Percentiles rank a stretch among this genome's conserved stretches.
These are phyloP conservation scores for Colletotrichum sp. DNA, from an alignment of 2,329 filamentous ascomycete genomes.

Conservation along the genomic window DNA sequence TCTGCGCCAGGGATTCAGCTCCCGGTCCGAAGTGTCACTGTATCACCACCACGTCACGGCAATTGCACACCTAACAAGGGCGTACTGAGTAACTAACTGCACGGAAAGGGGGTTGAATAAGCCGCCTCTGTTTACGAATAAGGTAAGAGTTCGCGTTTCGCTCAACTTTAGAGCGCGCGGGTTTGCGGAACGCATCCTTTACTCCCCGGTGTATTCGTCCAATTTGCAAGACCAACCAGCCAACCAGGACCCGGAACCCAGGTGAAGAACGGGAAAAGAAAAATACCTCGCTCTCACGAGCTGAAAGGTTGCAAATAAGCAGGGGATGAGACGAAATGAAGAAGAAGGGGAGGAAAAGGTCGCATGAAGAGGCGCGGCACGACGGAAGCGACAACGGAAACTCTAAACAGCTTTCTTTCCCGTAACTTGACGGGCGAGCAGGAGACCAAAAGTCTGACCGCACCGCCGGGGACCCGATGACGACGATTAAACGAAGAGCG, in stretches of 20 bases:
- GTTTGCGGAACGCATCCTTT: neutral
- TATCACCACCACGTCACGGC: neutral
- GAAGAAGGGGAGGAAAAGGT: neutral
- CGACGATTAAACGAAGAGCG: neutral
- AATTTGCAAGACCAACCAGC: neutral
- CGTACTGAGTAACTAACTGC: neutral
- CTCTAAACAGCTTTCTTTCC: neutral
- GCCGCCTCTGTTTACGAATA: neutral
- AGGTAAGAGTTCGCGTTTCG: slow-evolving; percentile 2
- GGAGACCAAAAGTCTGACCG: neutral
- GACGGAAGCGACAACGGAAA: neutral
- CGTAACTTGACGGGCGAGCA: neutral
- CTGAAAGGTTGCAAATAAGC: neutral
- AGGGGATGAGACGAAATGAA: neutral
- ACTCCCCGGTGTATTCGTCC: neutral
- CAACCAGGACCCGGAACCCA: neutral
- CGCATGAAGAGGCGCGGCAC: neutral
- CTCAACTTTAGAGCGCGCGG: neutral
- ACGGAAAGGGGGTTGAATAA: neutral
- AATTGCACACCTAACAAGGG: neutral
- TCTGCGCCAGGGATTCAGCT: slow-evolving; percentile 1
- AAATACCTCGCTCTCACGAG: neutral
- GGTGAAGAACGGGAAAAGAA: neutral
- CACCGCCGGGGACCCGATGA: neutral
- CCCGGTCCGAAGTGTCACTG: neutral